Percentiles rank a stretch among this genome's conserved stretches.
These are phyloP conservation scores for Magnusiomyces paraingens DNA, from an alignment of 1,139 yeast genomes.

Conservation along the genomic window DNA sequence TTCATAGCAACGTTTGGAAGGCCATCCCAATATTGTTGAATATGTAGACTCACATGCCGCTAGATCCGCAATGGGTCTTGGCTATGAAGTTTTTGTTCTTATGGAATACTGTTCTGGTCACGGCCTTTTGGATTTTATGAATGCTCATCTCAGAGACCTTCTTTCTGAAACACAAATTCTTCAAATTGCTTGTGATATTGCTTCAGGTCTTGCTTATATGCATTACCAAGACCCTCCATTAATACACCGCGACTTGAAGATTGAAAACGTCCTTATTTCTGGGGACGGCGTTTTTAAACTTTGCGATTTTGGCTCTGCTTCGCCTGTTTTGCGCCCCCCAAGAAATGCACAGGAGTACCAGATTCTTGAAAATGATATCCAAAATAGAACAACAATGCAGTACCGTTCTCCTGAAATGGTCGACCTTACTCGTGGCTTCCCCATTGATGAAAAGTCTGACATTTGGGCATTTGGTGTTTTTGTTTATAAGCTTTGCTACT, in stretches of 20 bases:
- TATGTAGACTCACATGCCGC: slow-evolving; percentile 95
- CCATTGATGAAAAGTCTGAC: slow-evolving; percentile 91
- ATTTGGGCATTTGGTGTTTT: slow-evolving; percentile 96
- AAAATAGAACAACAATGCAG: slow-evolving; percentile 95
- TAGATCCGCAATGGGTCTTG: slow-evolving; percentile 43
- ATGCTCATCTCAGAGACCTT: slow-evolving; percentile 75
- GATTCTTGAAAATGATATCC: slow-evolving; percentile 69
- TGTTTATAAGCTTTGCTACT: slow-evolving; percentile 83
- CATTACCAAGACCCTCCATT: slow-evolving; percentile 77
- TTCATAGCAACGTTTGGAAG: slow-evolving; percentile 54
- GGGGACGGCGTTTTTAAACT: slow-evolving; percentile 66
- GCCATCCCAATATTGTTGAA: slow-evolving; percentile 72
- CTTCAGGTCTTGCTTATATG: slow-evolving; percentile 81
- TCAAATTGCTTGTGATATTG: slow-evolving; percentile 73
- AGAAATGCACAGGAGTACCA: slow-evolving; percentile 58
- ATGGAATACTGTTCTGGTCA: slow-evolving; percentile 87
- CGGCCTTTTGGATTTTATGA: slow-evolving; percentile 91
- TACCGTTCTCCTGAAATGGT: slow-evolving; percentile 96
- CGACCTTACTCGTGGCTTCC: slow-evolving; percentile 73
- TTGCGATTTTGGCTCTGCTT: slow-evolving; percentile 93
- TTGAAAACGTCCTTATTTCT: slow-evolving; percentile 86
- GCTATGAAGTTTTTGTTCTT: slow-evolving; percentile 80
- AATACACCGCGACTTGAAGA: slow-evolving; percentile 89
- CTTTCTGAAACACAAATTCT: slow-evolving; percentile 77
- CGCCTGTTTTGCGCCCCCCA: slow-evolving; percentile 61